phyloP scores from a whole-genome alignment of 2,329 filamentous ascomycete genomes.

The Nemania sp. region DNA sequence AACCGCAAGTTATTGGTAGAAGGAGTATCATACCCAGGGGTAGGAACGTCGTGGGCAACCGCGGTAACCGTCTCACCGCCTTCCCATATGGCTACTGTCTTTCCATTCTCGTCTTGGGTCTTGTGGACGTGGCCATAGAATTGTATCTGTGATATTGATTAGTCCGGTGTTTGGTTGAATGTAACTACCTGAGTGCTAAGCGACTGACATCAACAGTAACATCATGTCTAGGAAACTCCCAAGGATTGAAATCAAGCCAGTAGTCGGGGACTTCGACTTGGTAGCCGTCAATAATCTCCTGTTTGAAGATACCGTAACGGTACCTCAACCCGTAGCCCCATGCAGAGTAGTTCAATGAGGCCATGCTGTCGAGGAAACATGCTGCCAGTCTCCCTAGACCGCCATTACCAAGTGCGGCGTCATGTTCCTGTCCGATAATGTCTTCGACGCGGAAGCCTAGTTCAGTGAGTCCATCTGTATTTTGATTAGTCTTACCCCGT shows the following conservation, averaged over 20 bases:
- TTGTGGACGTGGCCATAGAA: conserved; percentile 91
- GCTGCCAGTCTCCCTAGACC: conserved; percentile 94
- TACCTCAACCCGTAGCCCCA: conserved; percentile 98
- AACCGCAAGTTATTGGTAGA: conserved; percentile 97
- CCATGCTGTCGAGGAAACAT: conserved; percentile 96
- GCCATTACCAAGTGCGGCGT: conserved; percentile 95
- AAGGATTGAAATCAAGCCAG: conserved; percentile 99
- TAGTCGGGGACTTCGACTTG: conserved; percentile 99
- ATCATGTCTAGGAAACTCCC: conserved; percentile 97
- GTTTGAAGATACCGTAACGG: conserved; percentile 98
- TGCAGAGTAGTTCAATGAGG: conserved; percentile 92
- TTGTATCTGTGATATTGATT: conserved; percentile 71
- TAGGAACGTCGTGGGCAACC: conserved; percentile 91
- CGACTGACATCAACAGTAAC: conserved; percentile 83
- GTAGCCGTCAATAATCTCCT: conserved; percentile 97
- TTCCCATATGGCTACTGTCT: conserved; percentile 82
- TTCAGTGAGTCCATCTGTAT: conserved; percentile 81
- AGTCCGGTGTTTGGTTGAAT: background rate
- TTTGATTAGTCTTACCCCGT: conserved; percentile 30
- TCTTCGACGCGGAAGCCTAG: conserved; percentile 98
- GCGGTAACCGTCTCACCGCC: conserved; percentile 93
- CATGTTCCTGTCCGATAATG: conserved; percentile 92
- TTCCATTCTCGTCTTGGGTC: conserved; percentile 79
- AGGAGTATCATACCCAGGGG: conserved; percentile 88
- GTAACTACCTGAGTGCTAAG: background rate